phyloP scores from a whole-genome alignment of 2,329 filamentous ascomycete species.

The Lasiodiplodia theobromae region DNA sequence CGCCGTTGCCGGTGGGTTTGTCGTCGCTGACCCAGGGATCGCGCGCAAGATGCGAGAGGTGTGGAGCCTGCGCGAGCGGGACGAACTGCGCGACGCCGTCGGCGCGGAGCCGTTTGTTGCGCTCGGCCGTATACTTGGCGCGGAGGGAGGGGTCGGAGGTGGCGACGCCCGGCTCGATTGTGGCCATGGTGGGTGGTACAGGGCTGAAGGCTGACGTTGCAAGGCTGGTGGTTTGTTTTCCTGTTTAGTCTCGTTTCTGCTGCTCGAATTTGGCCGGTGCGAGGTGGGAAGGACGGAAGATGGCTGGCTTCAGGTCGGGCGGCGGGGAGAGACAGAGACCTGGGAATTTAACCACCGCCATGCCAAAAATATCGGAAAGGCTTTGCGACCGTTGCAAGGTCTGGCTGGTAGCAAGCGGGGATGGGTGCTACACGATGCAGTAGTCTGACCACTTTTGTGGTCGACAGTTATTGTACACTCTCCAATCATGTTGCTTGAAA shows the following conservation, averaged over 20 bases:
- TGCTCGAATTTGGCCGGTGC: too few species aligned
- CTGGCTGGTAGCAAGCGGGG: not conserved
- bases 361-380: not conserved
- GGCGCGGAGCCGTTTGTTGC: constrained; percentile 19
- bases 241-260: too few species aligned
- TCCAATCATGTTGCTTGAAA: too few species aligned
- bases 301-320: too few species aligned
- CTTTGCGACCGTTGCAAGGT: not conserved
- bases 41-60: not conserved
- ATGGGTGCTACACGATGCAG: not conserved
- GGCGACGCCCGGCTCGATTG: not conserved
- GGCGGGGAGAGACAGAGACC: too few species aligned
- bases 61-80: not conserved
- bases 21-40: constrained; percentile 37
- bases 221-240: too few species aligned
- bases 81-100: constrained; percentile 3
- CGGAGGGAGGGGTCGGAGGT: not conserved
- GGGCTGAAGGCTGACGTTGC: too few species aligned
- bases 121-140: constrained; percentile 4
- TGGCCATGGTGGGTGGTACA: not conserved
- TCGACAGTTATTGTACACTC: not conserved
- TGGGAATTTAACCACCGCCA: too few species aligned
- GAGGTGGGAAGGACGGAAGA: too few species aligned
- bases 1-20: too few species aligned
- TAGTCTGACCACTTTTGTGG: not conserved